Evolutionary conservation across 768 basidiomycete genomes (phyloP), one percentile per base, ranked within the genome.

Genomic region (Tephrocybe rancida): DNA sequence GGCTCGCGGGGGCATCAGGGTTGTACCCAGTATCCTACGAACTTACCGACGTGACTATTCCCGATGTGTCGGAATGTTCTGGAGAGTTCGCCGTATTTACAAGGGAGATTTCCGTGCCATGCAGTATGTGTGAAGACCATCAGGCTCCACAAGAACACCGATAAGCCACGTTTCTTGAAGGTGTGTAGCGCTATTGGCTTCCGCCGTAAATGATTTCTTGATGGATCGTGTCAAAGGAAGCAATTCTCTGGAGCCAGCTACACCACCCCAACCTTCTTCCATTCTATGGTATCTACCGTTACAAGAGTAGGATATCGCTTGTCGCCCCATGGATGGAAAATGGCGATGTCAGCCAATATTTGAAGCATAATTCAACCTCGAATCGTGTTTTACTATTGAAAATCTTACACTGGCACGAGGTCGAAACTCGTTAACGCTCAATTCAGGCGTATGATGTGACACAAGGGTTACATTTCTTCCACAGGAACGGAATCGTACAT

Each of bases 231-330:
- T 48, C 48, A 25, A 55, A 50, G 21, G 54, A 55, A 26, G 22
- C 43, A 22, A 45, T 55, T 4, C 48, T 46, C 9, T 53, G 52
- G 52, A 44, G 52, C 3, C 52, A 53, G 21, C 14, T 53, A 39
- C 52, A 35, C 19, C 52, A 53, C 25, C 52, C 52, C 16, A 53
- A 53, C 18, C 14, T 53, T 25, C 26, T 53, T n/a, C 52, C 52
- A 3, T 53, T 55, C 22, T 50, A 55, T 26, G 54, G 54, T n/a
- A 19, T 50, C 10, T 50, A 37, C 24, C 35, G 27, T 3, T 44
- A 35, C 14, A 42, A 32, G 13, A n/a, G 24, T 13, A 29, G 21
- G 22, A 21, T 50, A 19, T 30, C 41, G 6, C 35, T 55, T 22
- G 26, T 55, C 18, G n/a, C n/a, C n/a, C n/a, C n/a, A n/a, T n/a